Evolutionary conservation across 345 rosid genomes (phyloP).

Genomic region (Bruguiera gymnorhiza): DNA sequence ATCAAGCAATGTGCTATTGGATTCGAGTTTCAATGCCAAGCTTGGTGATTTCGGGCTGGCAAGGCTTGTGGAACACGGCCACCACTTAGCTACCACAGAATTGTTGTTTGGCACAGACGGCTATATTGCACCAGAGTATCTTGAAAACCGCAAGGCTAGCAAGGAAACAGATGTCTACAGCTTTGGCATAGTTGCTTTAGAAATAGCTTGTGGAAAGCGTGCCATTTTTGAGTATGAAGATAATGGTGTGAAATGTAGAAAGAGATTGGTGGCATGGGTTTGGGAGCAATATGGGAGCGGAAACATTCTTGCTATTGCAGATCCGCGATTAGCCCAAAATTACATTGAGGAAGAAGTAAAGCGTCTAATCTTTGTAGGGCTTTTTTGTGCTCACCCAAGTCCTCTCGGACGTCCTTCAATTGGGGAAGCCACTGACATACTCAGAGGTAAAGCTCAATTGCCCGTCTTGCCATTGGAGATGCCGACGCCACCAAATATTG

Average conservation of each 20-base stretch:
- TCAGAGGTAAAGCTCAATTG: slow-evolving; percentile 15
- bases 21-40: slow-evolving; percentile 26
- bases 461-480: slow-evolving; percentile 14
- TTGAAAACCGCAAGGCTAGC: slow-evolving; percentile 1
- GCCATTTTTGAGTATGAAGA: not conserved
- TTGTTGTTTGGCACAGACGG: slow-evolving; percentile 28
- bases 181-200: slow-evolving; percentile 19
- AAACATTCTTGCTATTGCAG: slow-evolving; percentile 1
- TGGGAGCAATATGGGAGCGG: slow-evolving; percentile 20
- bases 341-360: slow-evolving; percentile 18
- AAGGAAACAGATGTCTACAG: slow-evolving; percentile 24
- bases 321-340: not conserved
- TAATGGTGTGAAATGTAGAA: not conserved
- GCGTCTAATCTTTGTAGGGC: slow-evolving; percentile 20
- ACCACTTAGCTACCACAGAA: slow-evolving; percentile 19
- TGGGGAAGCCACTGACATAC: slow-evolving; percentile 14
- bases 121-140: slow-evolving; percentile 22
- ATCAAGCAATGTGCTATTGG: slow-evolving; percentile 28
- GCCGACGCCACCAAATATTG: slow-evolving; percentile 7
- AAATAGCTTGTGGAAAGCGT: slow-evolving; percentile 22
- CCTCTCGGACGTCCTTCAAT: slow-evolving; percentile 20
- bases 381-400: slow-evolving; percentile 21
- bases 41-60: slow-evolving; percentile 42
- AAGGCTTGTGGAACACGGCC: slow-evolving; percentile 28
- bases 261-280: slow-evolving; percentile 18